These are phyloP conservation scores for Zarea fungicola DNA, from an alignment of 2,329 filamentous ascomycete genomes.

Conservation along the genomic window DNA sequence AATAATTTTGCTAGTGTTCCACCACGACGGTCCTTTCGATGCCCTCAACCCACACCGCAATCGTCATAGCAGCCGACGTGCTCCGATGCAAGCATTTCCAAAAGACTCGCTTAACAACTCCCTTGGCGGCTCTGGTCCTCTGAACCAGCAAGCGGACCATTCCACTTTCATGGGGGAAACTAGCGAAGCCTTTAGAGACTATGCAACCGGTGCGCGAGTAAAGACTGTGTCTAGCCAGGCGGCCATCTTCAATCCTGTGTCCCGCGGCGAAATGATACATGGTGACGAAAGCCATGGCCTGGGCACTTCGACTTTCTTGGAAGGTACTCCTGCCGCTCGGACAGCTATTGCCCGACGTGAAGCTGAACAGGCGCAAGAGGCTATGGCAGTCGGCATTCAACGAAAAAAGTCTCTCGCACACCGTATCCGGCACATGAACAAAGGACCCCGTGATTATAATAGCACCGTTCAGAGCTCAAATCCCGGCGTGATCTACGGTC, in stretches of 20 bases:
- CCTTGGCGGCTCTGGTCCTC: constrained; percentile 78
- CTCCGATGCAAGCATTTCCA: constrained; percentile 95
- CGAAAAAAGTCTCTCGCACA: constrained; percentile 95
- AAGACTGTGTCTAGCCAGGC: constrained; percentile 35
- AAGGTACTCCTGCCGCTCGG: constrained; percentile 83
- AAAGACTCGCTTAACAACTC: constrained; percentile 90
- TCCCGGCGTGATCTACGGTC: too few species aligned
- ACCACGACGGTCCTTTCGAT: constrained; percentile 96
- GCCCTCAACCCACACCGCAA: constrained; percentile 94
- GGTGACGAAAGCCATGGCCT: constrained; percentile 79
- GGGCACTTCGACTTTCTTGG: constrained; percentile 91
- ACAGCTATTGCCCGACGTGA: constrained; percentile 72
- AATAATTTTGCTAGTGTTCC: constrained; percentile 65
- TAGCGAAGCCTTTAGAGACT: constrained; percentile 85
- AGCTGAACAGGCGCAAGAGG: constrained; percentile 59
- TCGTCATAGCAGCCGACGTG: constrained; percentile 71
- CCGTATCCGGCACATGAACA: constrained; percentile 79
- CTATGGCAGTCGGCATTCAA: constrained; percentile 57
- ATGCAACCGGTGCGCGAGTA: constrained; percentile 39
- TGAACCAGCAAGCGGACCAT: constrained; percentile 77
- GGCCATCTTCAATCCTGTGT: constrained; percentile 62
- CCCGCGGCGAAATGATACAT: constrained; percentile 68
- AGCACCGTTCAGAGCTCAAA: too few species aligned
- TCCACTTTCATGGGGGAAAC: constrained; percentile 79
- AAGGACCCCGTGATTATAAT: constrained; percentile 55